Base-by-base conservation (phyloP, 192 early-diverging fungal species). In the Rhizophagus clarus region DNA sequence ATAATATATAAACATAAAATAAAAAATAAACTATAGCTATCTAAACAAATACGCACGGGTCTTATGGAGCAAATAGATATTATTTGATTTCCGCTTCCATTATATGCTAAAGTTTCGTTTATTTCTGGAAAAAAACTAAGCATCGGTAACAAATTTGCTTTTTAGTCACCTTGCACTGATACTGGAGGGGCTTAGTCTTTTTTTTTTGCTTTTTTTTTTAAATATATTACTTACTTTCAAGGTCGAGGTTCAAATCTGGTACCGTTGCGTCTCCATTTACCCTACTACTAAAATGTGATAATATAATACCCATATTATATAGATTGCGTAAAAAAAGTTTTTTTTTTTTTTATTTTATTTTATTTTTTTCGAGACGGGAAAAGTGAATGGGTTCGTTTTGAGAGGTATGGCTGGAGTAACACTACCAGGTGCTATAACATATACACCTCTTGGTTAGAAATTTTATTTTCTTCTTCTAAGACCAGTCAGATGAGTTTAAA, bases 161-260 rank as follows among this genome's bases (percentile, higher is more conserved):
- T 45, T 56, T 56, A 56, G 51, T 56, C 51, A 56, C 51, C 51
- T 56, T 56, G 15, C 20, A 22, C 17, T 56, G 51, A 56, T 56
- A 6, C 51, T 56, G 1, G 51, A 7, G 15, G 51, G 51, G n/a
- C 20, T 56, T 56, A 56, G 51, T 56, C 37, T 49, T 32, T 73
- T 31, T 77, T 71, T 81, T 32, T 63, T 49, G 26, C 66, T 31
- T 77, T 71, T 81, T 32, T 63, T 80, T 81, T 84, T 84, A 67
- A 63, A 68, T 31, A 74, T 69, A 42, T 51, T 37, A 81, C 84
- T 83, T 90, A 88, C 89, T 90, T 83, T 91, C 89, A 81, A 91
- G 85, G 83, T 90, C 89, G 26, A 91, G 85, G 34, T 82, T 82
- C 24, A 91, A 85, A 84, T 91, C 89, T 73, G 89, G 90, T 32